Evolutionary conservation across 2,329 filamentous ascomycete species (phyloP), one percentile per base, ranked within the genome.

Genomic region (Curvularia lunata): DNA sequence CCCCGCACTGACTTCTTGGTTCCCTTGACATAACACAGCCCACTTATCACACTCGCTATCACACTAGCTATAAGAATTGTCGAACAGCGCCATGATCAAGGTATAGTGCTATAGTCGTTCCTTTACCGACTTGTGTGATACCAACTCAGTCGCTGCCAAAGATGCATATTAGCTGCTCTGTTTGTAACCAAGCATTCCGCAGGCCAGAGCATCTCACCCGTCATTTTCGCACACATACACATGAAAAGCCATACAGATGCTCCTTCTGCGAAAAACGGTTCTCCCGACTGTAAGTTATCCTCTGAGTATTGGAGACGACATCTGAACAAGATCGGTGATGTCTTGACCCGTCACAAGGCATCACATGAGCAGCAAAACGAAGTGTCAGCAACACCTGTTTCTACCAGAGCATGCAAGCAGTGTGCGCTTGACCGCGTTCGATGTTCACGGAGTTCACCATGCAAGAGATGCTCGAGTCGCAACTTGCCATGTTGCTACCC

Each of bases 161-260:
- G 21, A 43, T 43, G 41, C 21, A 25, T 43, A 16, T 9, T 43
- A 43, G 45, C 6, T 62, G 62, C 48, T 32, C 40, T 27, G 37
- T 58, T 5, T 64, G 59, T 37, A 32, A 53, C 47, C 53, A 47
- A 18, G 40, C 21, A 19, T 62, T 64, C 42, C 38, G 48, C 28
- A 49, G 58, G 47, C 51, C 58, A 37, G 62, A 64, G 37, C 59
- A 62, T 19, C 59, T 62, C 16, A 54, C 34, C 5, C 56, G 62
- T 10, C 59, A 64, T 13, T 25, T 62, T 53, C 48, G 59, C 32
- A 62, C 46, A n/a, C 59, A 64, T 50, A 64, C 56, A 2, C 54
- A 49, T 10, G 59, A 62, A 48, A 59, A 52, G 27, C 62, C 59
- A 7, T 64, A 56, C 46, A 46, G 40, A 30, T 64, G 62, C 42